Conservation (phyloP, 2,329 filamentous ascomycete genomes). For the Botrytis fabae region DNA sequence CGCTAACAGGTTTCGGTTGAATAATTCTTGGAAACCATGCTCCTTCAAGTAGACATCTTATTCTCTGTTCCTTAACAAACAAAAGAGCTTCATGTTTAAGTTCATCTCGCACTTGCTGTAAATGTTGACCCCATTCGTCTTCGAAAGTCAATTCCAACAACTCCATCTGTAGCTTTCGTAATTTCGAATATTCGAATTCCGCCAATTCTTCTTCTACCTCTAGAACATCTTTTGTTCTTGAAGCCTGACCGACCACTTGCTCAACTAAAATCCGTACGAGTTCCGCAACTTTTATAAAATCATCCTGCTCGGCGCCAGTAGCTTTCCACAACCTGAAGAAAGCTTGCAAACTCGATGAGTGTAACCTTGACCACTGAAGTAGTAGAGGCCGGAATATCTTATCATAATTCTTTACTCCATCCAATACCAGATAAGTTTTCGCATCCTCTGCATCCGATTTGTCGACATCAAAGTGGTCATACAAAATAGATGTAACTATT, state of each 20-base stretch:
- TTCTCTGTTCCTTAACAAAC: constrained; percentile 95
- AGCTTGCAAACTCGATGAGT: constrained; percentile 79
- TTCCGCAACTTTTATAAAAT: constrained; percentile 92
- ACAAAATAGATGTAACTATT: constrained; percentile 82
- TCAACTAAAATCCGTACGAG: constrained; percentile 87
- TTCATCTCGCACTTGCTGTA: constrained; percentile 87
- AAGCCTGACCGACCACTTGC: constrained; percentile 80
- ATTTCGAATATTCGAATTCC: constrained; percentile 74
- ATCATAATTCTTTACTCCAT: constrained; percentile 77
- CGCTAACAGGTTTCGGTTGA: constrained; percentile 48
- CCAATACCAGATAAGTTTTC: constrained; percentile 71
- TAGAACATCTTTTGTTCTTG: constrained; percentile 77
- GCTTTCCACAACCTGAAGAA: constrained; percentile 94
- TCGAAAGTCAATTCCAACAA: constrained; percentile 88
- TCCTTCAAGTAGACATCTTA: constrained; percentile 83
- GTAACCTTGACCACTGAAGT: constrained; percentile 88
- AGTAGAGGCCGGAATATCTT: constrained; percentile 83
- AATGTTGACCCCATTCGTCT: constrained; percentile 88
- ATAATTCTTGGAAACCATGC: constrained; percentile 70
- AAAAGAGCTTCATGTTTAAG: constrained; percentile 87
- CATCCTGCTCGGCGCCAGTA: constrained; percentile 78
- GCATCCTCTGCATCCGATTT: constrained; percentile 77
- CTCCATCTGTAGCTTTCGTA: constrained; percentile 91
- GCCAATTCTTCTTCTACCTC: constrained; percentile 88
- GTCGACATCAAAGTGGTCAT: constrained; percentile 94